A percentile compares a stretch with the other conserved stretches of the same genome.
Evolutionary conservation across 176 grass and related monocot genomes (phyloP).

Genomic region (Musa troglodytarum): DNA sequence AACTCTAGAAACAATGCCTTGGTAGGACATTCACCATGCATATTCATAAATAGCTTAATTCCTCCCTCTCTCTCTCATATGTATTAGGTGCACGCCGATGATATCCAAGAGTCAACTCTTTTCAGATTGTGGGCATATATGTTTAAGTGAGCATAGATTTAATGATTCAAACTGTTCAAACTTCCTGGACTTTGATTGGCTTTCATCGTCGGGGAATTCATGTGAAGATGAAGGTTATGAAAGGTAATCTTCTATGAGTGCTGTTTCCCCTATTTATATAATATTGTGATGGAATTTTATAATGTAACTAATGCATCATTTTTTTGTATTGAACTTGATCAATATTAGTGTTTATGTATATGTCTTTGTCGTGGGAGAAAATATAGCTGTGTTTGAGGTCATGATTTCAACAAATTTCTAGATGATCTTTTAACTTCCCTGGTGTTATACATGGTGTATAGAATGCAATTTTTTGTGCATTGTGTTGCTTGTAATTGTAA

Average conservation of each 20-base stretch:
- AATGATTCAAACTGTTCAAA: constrained; percentile 74
- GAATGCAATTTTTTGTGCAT: no score
- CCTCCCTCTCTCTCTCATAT: constrained; percentile 8
- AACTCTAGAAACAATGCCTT: no score
- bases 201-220: constrained; percentile 86
- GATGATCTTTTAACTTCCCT: no score
- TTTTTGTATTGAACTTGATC: no score
- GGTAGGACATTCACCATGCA: background rate
- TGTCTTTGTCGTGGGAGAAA: no score
- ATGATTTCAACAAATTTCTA: no score
- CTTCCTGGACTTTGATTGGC: constrained; percentile 80
- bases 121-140: constrained; percentile 45
- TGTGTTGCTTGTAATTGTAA: no score
- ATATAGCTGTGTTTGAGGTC: no score
- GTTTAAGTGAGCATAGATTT: constrained; percentile 47
- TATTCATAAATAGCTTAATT: background rate
- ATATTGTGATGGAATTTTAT: background rate
- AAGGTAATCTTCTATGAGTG: constrained; percentile 35
- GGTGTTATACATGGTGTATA: no score
- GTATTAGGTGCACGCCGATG: constrained; percentile 32
- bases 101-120: constrained; percentile 41
- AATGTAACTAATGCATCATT: no score
- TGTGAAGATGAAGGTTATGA: constrained; percentile 71
- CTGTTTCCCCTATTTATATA: constrained; percentile 1
- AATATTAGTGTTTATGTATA: no score